A percentile compares a stretch with the other conserved stretches of the same genome.
Conservation (phyloP, 73 alveolate species). For the Paramecium caudatum region DNA sequence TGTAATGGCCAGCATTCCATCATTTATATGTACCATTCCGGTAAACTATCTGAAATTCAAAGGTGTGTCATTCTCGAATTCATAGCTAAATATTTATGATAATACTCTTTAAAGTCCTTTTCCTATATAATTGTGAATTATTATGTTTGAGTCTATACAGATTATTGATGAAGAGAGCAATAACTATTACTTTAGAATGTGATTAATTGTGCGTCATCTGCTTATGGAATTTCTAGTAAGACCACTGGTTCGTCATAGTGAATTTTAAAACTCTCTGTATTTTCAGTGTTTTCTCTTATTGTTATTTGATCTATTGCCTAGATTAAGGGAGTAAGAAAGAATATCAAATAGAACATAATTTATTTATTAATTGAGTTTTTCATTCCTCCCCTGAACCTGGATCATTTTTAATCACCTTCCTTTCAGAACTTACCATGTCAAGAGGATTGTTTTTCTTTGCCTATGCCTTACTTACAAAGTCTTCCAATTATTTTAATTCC, state of each 20-base stretch:
- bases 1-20: slow-evolving; percentile 61
- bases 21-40: slow-evolving; percentile 51
- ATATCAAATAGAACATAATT: too few species aligned
- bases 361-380: too few species aligned
- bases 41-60: slow-evolving; percentile 49
- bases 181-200: background rate
- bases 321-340: too few species aligned
- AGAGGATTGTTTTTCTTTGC: too few species aligned
- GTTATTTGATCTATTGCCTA: too few species aligned
- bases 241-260: background rate
- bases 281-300: background rate
- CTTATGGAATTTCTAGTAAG: background rate
- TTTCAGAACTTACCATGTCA: too few species aligned
- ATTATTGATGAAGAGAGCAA: background rate
- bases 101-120: slow-evolving; percentile 56
- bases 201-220: slow-evolving; percentile 23
- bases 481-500: too few species aligned
- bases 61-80: slow-evolving; percentile 62
- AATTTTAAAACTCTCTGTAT: background rate
- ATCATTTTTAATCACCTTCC: too few species aligned
- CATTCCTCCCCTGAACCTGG: too few species aligned
- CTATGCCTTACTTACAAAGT: too few species aligned
- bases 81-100: slow-evolving; percentile 12
- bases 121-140: background rate
- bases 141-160: slow-evolving; percentile 30